Evolutionary conservation across 257 asterid genomes (phyloP).

Genomic region (Jaltomata sinuosa): DNA sequence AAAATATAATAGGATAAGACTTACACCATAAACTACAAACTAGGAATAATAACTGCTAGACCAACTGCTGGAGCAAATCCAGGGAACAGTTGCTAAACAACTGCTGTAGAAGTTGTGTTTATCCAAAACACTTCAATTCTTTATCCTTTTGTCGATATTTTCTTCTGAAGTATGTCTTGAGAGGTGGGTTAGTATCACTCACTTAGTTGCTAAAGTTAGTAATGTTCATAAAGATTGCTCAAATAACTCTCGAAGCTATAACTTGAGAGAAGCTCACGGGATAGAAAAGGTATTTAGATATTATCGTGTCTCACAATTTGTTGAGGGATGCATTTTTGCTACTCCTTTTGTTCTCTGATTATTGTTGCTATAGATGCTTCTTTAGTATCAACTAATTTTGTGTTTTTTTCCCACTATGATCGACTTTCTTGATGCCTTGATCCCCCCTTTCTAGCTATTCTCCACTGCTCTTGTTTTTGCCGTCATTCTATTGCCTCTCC

Average conservation of each 20-base stretch:
- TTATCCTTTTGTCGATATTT: too few species aligned
- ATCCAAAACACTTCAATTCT: too few species aligned
- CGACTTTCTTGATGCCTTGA: background rate
- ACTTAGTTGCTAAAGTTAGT: background rate
- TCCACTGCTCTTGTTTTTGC: background rate
- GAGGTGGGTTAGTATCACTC: too few species aligned
- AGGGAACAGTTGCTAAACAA: too few species aligned
- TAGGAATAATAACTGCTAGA: too few species aligned
- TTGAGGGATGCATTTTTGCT: background rate
- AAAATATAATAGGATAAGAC: too few species aligned
- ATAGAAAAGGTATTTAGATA: background rate
- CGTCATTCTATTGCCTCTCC: background rate
- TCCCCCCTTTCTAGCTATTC: background rate
- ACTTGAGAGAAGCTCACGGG: background rate
- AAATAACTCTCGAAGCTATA: background rate
- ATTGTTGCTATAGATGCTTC: background rate
- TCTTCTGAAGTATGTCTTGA: too few species aligned
- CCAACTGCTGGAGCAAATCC: too few species aligned
- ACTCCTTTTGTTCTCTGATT: background rate
- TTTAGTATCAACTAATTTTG: background rate
- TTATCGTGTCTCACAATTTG: background rate
- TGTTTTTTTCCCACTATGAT: background rate
- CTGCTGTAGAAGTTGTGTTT: too few species aligned
- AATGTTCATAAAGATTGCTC: background rate
- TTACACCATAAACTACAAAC: too few species aligned